Conservation (phyloP, 202 grass and related monocot species). For the Brachypodium distachyon region DNA sequence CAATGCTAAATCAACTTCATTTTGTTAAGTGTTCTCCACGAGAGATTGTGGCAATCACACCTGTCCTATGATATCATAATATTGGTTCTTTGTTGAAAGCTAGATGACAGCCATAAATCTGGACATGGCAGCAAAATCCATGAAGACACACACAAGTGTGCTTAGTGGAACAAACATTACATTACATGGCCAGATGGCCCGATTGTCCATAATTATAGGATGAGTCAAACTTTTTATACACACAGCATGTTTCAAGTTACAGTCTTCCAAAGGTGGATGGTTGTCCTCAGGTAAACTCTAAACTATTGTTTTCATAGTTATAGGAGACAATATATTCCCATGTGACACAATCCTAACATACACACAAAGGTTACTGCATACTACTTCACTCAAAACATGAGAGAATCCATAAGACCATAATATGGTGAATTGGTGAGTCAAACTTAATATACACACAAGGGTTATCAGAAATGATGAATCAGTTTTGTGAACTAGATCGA, state of each 20-base stretch:
- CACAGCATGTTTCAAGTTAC: background rate
- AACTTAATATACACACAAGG: too few species aligned
- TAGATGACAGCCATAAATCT: background rate
- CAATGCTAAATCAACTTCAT: background rate
- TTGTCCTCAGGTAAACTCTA: constrained; percentile 8
- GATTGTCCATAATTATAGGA: background rate
- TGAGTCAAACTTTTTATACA: background rate
- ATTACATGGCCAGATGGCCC: background rate
- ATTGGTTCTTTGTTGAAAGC: background rate
- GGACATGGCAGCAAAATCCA: background rate
- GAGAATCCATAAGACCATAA: background rate
- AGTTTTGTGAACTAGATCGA: background rate
- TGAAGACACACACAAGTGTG: background rate
- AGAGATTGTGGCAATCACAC: background rate
- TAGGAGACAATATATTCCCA: background rate
- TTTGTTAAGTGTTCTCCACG: background rate
- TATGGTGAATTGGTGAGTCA: background rate
- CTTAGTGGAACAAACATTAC: background rate
- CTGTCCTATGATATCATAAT: background rate
- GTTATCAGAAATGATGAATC: background rate
- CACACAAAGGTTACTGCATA: background rate
- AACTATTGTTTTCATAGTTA: background rate
- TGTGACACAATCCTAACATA: background rate
- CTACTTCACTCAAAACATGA: background rate
- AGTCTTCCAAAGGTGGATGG: background rate